phyloP scores from a whole-genome alignment of 441 rosid genomes.

The Capsella rubella region DNA sequence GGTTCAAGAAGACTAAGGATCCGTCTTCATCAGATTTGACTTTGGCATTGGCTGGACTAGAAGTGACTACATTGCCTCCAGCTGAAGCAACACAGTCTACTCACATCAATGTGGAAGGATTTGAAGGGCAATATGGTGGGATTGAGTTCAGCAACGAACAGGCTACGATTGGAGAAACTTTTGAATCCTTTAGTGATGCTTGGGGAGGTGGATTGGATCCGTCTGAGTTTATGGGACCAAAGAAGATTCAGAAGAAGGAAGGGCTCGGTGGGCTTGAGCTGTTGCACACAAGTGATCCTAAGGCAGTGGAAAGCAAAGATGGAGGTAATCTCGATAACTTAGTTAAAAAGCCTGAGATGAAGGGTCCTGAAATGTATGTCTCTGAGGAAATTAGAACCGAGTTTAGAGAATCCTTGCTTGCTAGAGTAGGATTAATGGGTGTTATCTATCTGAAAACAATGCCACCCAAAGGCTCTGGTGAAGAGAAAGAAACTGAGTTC shows the following conservation, averaged over 20 bases:
- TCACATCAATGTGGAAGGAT: slow-evolving; percentile 84
- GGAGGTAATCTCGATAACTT: slow-evolving; percentile 73
- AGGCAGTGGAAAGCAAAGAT: slow-evolving; percentile 49
- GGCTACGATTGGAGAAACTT: slow-evolving; percentile 86
- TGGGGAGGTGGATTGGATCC: slow-evolving; percentile 99
- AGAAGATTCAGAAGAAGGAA: slow-evolving; percentile 73
- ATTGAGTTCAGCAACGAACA: slow-evolving; percentile 87
- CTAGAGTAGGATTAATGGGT: slow-evolving; percentile 92
- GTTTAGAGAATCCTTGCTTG: slow-evolving; percentile 91
- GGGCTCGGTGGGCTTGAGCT: slow-evolving; percentile 95
- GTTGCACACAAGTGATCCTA: slow-evolving; percentile 70
- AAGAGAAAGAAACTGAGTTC: slow-evolving; percentile 88
- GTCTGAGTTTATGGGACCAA: slow-evolving; percentile 82
- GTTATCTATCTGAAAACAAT: slow-evolving; percentile 78
- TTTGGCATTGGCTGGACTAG: slow-evolving; percentile 82
- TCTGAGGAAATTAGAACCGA: slow-evolving; percentile 86
- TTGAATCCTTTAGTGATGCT: slow-evolving; percentile 82
- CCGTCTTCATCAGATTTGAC: slow-evolving; percentile 70
- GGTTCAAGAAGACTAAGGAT: slow-evolving; percentile 86
- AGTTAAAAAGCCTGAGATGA: slow-evolving; percentile 84
- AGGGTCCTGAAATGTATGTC: slow-evolving; percentile 90
- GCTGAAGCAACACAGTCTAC: slow-evolving; percentile 98
- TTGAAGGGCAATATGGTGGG: slow-evolving; percentile 94
- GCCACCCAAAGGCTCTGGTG: slow-evolving; percentile 77
- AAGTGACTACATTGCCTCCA: slow-evolving; percentile 89